Conservation (phyloP, 2,329 filamentous ascomycete genomes). For the Xylariaceae sp. region DNA sequence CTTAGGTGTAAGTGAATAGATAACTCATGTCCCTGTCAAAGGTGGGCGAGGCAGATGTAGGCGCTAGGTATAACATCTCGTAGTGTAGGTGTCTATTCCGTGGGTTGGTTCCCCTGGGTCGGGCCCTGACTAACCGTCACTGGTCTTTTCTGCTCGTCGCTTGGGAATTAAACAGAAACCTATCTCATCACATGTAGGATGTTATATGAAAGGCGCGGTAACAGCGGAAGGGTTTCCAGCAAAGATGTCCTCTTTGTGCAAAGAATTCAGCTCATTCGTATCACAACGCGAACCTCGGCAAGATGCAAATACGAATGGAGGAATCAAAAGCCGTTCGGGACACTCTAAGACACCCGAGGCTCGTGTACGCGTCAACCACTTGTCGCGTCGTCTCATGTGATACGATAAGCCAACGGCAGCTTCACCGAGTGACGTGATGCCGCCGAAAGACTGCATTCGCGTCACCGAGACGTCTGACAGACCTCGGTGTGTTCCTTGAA, state of each 20-base stretch:
- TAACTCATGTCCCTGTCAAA: no score
- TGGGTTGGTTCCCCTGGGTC: neutral
- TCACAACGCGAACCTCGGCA: neutral
- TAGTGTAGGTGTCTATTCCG: neutral
- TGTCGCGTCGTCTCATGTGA: no score
- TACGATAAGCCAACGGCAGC: neutral
- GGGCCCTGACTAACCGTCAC: neutral
- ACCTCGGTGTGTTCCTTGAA: neutral
- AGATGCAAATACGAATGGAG: neutral
- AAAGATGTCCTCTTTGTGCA: neutral
- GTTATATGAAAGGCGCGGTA: neutral
- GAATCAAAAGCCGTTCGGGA: neutral
- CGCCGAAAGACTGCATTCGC: neutral
- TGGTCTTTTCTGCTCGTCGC: neutral
- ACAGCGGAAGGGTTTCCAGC: neutral
- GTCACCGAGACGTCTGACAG: neutral
- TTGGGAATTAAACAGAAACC: neutral
- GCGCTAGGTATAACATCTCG: neutral
- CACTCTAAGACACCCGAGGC: no score
- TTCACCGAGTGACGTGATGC: neutral
- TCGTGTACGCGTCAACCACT: no score
- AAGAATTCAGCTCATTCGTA: neutral
- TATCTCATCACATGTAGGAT: neutral
- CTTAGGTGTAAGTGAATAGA: no score
- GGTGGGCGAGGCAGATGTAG: neutral